Evolutionary conservation across 2,329 filamentous ascomycete species (phyloP), one percentile per base, ranked within the genome.

Genomic region (Fulvia fulva): DNA sequence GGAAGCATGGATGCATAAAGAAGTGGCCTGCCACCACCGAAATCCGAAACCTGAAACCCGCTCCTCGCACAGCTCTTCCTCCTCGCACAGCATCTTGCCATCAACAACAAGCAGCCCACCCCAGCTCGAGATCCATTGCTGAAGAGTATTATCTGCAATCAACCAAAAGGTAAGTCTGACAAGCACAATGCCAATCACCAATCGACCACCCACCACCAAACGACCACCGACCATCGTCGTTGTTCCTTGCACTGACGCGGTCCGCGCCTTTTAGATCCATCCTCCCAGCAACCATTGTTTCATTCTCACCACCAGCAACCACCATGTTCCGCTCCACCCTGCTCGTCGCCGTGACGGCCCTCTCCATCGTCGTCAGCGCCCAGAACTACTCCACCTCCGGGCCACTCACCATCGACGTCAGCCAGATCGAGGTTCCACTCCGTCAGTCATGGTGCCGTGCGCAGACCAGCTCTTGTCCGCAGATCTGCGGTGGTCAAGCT

Each of bases 401-500:
- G 60, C 71, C 74, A 45, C 62, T 73, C 65, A 70, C 69, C 47
- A 77, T 84, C 69, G 68, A 77, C 62, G 66, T 79, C 54, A 71
- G 63, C 66, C 53, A 65, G 26, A 73, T 84, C 44, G 62, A 70
- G 44, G n/a, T 66, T 2, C 55, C 68, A 44, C 64, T 70, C 23
- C 74, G 74, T 63, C 63, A 73, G 68, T 64, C 74, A 57, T 87
- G 84, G 84, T 88, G 86, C 70, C 71, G 73, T 55, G 82, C 78
- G 62, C 76, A 87, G 75, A 73, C 74, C 60, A 84, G 84, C 73
- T 80, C 79, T 46, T 88, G 86, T 75, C 82, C 81, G 16, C 70
- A 78, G 58, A 78, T 87, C 63, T 88, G 86, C 74, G 78, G 78
- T 58, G 71, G 79, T 62, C 68, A 71, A 62, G 74, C 77, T 64